phyloP scores from a whole-genome alignment of 176 grass and related monocot genomes.

The Juncus inflexus region DNA sequence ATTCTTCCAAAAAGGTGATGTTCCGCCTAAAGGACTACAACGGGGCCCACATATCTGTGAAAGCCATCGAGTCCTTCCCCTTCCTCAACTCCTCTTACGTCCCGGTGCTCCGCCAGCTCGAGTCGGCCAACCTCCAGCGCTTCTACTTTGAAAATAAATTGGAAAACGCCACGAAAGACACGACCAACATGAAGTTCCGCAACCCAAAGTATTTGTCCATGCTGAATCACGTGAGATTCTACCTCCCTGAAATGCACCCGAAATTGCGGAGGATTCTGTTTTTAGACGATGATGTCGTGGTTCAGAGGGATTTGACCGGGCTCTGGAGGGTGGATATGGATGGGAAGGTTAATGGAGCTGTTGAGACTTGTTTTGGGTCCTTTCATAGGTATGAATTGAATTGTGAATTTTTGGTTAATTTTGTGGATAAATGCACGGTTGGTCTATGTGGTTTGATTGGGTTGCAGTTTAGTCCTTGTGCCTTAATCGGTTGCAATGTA shows the following conservation, averaged over 20 bases:
- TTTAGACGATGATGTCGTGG: conserved; percentile 95
- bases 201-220: conserved; percentile 98
- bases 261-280: conserved; percentile 86
- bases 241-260: conserved; percentile 97
- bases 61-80: conserved; percentile 87
- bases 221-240: conserved; percentile 93
- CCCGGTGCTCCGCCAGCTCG: conserved; percentile 89
- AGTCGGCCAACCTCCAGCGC: conserved; percentile 84
- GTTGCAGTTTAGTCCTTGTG: background rate
- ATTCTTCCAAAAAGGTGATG: background rate
- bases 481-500: background rate
- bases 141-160: conserved; percentile 99
- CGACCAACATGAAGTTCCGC: conserved; percentile 99
- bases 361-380: conserved; percentile 96
- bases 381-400: conserved; percentile 45
- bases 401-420: background rate
- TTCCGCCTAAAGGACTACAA: conserved; percentile 23
- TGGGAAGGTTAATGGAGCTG: conserved; percentile 96
- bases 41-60: conserved; percentile 84
- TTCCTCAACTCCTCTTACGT: conserved; percentile 98
- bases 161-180: conserved; percentile 98
- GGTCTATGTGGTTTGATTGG: background rate
- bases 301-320: conserved; percentile 79
- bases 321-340: conserved; percentile 99
- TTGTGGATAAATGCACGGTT: background rate